A percentile compares a stretch with the other conserved stretches of the same genome.
Evolutionary conservation across 169 alveolate genomes (phyloP).

Genomic region (Babesia bovis): DNA sequence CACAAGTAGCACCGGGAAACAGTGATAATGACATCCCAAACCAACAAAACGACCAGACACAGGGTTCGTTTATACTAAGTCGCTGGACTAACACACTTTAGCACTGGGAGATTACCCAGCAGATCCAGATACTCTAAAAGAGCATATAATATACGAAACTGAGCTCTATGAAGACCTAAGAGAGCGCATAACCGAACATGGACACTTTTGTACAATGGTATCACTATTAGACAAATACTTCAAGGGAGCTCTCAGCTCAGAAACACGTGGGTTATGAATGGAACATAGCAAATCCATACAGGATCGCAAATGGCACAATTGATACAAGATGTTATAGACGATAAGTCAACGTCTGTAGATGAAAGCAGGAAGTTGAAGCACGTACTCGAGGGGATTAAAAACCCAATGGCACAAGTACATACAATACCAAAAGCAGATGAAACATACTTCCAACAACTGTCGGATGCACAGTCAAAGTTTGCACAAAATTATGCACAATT

Average conservation of each 20-base stretch:
- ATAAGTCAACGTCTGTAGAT: constrained; percentile 14
- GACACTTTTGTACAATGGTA: not conserved
- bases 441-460: constrained; percentile 18
- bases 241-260: constrained; percentile 28
- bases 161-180: constrained; percentile 24
- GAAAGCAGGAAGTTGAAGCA: constrained; percentile 24
- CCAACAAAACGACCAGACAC: not conserved
- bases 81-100: constrained; percentile 28
- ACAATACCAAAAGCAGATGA: not conserved
- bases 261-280: not conserved
- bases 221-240: constrained; percentile 17
- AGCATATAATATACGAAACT: not conserved
- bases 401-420: not conserved
- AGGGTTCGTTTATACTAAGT: constrained; percentile 21
- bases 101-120: constrained; percentile 23
- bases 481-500: not conserved
- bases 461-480: constrained; percentile 1
- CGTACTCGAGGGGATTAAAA: not conserved
- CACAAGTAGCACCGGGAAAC: no score
- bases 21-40: no score
- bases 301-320: constrained; percentile 11
- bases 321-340: constrained; percentile 20
- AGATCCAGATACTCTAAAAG: not conserved
- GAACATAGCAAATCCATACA: not conserved
- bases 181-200: not conserved